These are phyloP conservation scores for Colletotrichum lini DNA, from an alignment of 2,329 filamentous ascomycete species.

Conservation along the genomic window DNA sequence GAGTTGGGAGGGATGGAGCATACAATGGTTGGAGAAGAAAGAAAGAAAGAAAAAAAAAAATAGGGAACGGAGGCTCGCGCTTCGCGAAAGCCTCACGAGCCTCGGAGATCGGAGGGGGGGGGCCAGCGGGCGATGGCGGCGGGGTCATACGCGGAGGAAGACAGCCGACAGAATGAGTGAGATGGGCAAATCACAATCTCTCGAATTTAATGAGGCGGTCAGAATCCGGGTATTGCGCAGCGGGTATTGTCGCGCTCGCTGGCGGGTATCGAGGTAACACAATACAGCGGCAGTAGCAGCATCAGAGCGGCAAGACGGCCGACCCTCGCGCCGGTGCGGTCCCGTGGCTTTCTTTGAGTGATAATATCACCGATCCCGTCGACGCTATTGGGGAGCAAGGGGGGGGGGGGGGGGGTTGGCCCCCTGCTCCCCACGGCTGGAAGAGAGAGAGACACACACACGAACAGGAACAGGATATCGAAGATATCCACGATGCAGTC, in stretches of 20 bases:
- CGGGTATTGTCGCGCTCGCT: constrained; percentile 6
- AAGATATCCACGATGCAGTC: constrained; percentile 1
- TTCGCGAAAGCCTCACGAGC: not conserved
- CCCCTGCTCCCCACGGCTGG: not conserved
- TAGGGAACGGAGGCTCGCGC: not conserved
- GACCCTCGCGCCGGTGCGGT: constrained; percentile 8
- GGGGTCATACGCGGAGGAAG: not conserved
- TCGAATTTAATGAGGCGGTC: constrained; percentile 6
- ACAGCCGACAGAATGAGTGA: not conserved
- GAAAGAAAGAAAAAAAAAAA: too few relatives aligned
- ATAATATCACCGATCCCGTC: constrained; percentile 3
- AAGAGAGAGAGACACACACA: not conserved
- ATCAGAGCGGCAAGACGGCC: not conserved
- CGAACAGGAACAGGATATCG: not conserved
- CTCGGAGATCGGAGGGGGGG: not conserved
- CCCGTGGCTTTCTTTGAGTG: not conserved
- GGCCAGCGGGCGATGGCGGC: too few relatives aligned
- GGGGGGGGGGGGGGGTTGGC: not conserved
- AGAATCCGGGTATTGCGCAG: not conserved
- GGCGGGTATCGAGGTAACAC: not conserved
- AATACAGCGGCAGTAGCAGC: too few relatives aligned
- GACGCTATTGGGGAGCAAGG: not conserved
- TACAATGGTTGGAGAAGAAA: too few relatives aligned
- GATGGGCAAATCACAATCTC: constrained; percentile 7
- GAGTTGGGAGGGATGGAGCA: not conserved